Conservation (phyloP, 2,329 filamentous ascomycete species). For the Ilyonectria sp. region DNA sequence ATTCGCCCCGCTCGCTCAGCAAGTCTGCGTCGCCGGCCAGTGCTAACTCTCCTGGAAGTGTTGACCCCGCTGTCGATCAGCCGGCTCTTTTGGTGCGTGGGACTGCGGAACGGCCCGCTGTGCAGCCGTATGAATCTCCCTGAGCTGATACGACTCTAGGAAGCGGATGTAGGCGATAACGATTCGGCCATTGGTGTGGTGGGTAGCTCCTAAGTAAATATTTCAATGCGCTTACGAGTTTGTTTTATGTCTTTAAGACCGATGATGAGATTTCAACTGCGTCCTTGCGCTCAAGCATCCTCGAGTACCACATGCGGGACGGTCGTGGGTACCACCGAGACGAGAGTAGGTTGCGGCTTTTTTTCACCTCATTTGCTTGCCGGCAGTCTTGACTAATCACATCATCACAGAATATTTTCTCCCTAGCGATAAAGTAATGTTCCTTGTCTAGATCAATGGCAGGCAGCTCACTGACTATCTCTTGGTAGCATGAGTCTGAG, state of each 20-base stretch:
- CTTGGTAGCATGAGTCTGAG: slow-evolving; percentile 34
- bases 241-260: background rate
- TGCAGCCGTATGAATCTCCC: background rate
- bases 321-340: slow-evolving; percentile 34
- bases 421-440: slow-evolving; percentile 30
- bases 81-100: background rate
- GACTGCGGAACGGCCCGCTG: slow-evolving; percentile 1
- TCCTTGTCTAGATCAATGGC: rapidly evolving
- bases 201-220: background rate
- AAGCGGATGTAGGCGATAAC: background rate
- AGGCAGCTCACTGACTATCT: rapidly evolving
- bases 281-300: slow-evolving; percentile 34
- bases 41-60: background rate
- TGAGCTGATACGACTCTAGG: background rate
- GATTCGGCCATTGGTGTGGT: slow-evolving; percentile 31
- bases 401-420: slow-evolving; percentile 27
- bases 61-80: slow-evolving; percentile 1
- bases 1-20: background rate
- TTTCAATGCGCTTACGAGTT: background rate
- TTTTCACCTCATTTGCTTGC: rapidly evolving
- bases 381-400: background rate
- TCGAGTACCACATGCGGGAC: slow-evolving; percentile 33
- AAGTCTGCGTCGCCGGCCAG: slow-evolving; percentile 2
- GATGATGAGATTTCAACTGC: slow-evolving; percentile 37
- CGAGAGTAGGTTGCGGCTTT: background rate